Conservation (phyloP, 495 filamentous ascomycete species). For the Geoglossum glabrum region DNA sequence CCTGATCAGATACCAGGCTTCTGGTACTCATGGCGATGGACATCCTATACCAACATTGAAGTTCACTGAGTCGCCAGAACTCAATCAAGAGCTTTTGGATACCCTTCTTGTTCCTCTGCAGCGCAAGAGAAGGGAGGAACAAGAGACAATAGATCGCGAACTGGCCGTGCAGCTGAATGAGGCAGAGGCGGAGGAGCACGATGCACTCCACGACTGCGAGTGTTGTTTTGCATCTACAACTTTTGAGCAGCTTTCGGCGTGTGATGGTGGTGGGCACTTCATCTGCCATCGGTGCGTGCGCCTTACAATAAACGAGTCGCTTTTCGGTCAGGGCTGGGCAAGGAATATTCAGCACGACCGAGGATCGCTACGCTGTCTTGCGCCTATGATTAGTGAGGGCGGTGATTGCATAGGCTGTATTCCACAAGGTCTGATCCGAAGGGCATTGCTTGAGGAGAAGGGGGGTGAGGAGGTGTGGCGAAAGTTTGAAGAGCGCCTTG, state of each 20-base stretch:
- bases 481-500: constrained; percentile 57
- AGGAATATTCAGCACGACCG: constrained; percentile 50
- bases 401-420: constrained; percentile 47
- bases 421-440: constrained; percentile 40
- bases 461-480: constrained; percentile 46
- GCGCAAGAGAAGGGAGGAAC: constrained; percentile 29
- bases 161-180: constrained; percentile 52
- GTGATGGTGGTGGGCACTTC: constrained; percentile 48
- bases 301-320: constrained; percentile 54
- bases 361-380: constrained; percentile 61
- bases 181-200: constrained; percentile 47
- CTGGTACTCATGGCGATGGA: constrained; percentile 24
- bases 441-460: constrained; percentile 45
- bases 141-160: constrained; percentile 37
- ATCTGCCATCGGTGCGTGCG: constrained; percentile 75
- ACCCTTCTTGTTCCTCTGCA: constrained; percentile 45
- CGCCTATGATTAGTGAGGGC: constrained; percentile 35
- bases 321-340: constrained; percentile 85
- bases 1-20: constrained; percentile 41
- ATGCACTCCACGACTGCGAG: constrained; percentile 66
- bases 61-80: constrained; percentile 51
- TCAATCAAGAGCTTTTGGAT: constrained; percentile 59
- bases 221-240: constrained; percentile 66
- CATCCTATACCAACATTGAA: constrained; percentile 36
- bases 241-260: constrained; percentile 68